phyloP scores from a whole-genome alignment of 306 rosid species.

The Elaeagnus macrophylla region DNA sequence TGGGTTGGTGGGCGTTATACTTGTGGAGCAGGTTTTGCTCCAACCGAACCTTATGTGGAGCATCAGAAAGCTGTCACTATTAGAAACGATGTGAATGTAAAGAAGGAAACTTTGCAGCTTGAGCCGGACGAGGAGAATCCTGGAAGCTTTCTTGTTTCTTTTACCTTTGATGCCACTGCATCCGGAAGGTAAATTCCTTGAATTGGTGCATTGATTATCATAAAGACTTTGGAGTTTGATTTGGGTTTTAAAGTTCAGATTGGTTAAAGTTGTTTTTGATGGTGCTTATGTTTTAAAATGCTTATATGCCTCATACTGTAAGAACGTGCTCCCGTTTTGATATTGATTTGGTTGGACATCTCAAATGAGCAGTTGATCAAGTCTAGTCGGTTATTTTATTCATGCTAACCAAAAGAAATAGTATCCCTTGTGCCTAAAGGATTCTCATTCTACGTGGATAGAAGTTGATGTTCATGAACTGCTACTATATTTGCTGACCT shows the following conservation, averaged over 20 bases:
- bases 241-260: background rate
- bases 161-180: constrained; percentile 42
- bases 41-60: constrained; percentile 16
- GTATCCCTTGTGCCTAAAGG: too few species aligned
- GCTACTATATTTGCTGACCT: too few species aligned
- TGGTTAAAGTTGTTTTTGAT: too few species aligned
- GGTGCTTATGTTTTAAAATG: too few species aligned
- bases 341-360: background rate
- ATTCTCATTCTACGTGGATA: too few species aligned
- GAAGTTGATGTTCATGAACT: too few species aligned
- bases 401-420: too few species aligned
- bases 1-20: constrained; percentile 17
- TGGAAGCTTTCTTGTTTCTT: constrained; percentile 25
- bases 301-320: too few species aligned
- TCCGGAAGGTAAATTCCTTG: constrained; percentile 27
- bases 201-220: background rate
- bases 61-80: constrained; percentile 35
- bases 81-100: constrained; percentile 35
- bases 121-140: constrained; percentile 41
- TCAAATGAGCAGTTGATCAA: too few species aligned
- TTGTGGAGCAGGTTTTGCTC: constrained; percentile 12
- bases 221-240: background rate
- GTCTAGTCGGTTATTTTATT: too few species aligned
- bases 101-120: constrained; percentile 30
- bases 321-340: background rate